phyloP scores from a whole-genome alignment of 176 grass and related monocot species.

The Musa troglodytarum region DNA sequence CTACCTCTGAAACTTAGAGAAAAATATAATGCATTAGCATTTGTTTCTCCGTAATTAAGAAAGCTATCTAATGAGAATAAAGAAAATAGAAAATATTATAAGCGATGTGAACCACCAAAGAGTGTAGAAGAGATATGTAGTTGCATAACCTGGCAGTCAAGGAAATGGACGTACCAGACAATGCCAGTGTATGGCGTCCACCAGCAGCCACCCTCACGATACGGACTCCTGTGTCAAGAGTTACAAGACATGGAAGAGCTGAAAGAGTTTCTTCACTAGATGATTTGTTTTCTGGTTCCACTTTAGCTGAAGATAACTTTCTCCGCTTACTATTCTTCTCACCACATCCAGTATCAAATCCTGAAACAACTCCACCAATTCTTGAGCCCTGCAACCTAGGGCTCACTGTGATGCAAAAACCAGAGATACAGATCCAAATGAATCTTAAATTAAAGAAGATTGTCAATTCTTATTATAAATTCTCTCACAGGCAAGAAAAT shows the following conservation, averaged over 20 bases:
- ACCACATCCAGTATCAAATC: constrained; percentile 57
- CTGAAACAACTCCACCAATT: constrained; percentile 42
- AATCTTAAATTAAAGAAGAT: constrained; percentile 29
- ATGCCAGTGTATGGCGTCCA: constrained; percentile 90
- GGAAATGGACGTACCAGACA: constrained; percentile 64
- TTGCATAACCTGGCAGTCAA: neutral
- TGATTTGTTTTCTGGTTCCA: constrained; percentile 65
- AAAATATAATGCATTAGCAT: constrained; percentile 22
- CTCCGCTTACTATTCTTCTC: constrained; percentile 79
- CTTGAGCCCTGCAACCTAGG: constrained; percentile 70
- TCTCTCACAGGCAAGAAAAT: constrained; percentile 4
- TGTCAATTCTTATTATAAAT: constrained; percentile 19
- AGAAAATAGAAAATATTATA: neutral
- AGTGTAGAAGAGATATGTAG: too few species aligned
- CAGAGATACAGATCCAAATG: constrained; percentile 42
- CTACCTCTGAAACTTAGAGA: constrained; percentile 67
- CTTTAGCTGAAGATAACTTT: constrained; percentile 73
- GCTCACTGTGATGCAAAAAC: constrained; percentile 66
- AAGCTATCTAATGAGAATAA: neutral
- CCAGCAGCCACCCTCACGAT: constrained; percentile 78
- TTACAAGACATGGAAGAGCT: constrained; percentile 73
- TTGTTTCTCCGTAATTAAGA: constrained; percentile 10
- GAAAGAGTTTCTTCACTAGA: constrained; percentile 87
- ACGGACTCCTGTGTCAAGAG: constrained; percentile 70
- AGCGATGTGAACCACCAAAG: neutral